Evolutionary conservation across 805 yeast genomes (phyloP).

Genomic region (Saccharomycopsis capsularis): DNA sequence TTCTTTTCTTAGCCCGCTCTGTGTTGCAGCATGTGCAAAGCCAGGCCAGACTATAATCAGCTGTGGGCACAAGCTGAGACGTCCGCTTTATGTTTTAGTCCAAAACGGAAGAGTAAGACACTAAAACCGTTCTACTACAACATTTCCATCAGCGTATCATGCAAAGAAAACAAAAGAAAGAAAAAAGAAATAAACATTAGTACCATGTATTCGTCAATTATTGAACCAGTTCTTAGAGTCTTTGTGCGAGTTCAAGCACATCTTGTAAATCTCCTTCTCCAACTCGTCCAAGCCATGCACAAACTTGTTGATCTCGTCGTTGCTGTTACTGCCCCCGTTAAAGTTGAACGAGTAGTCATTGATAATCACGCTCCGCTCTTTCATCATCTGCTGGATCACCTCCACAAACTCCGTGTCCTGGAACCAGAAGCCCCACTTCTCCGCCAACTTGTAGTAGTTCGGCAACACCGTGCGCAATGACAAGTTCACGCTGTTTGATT

Average conservation of each 20-base stretch:
- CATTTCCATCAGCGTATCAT: too few relatives aligned
- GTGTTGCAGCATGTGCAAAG: too few relatives aligned
- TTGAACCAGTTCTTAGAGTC: constrained; percentile 39
- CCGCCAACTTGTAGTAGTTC: constrained; percentile 61
- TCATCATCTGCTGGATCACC: constrained; percentile 34
- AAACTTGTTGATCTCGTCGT: constrained; percentile 47
- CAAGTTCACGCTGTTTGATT: constrained; percentile 58
- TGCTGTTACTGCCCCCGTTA: constrained; percentile 24
- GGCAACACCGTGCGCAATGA: constrained; percentile 61
- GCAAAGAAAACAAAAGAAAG: too few relatives aligned
- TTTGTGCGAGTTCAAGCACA: constrained; percentile 44
- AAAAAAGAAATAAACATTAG: too few relatives aligned
- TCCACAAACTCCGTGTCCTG: constrained; percentile 56
- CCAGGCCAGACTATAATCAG: too few relatives aligned
- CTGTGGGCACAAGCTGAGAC: too few relatives aligned
- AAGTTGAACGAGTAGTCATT: constrained; percentile 24
- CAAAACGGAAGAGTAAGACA: too few relatives aligned
- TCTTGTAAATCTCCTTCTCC: constrained; percentile 54
- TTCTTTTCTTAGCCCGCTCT: too few relatives aligned
- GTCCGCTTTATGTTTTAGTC: too few relatives aligned
- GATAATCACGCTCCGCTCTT: constrained; percentile 15
- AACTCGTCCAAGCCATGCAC: constrained; percentile 66
- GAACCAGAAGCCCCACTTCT: constrained; percentile 72
- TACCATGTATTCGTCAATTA: too few relatives aligned
- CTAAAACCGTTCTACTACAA: too few relatives aligned